A percentile compares a stretch with the other conserved stretches of the same genome.
These are phyloP conservation scores for Tricharina praecox DNA, from an alignment of 495 filamentous ascomycete species.

Conservation along the genomic window DNA sequence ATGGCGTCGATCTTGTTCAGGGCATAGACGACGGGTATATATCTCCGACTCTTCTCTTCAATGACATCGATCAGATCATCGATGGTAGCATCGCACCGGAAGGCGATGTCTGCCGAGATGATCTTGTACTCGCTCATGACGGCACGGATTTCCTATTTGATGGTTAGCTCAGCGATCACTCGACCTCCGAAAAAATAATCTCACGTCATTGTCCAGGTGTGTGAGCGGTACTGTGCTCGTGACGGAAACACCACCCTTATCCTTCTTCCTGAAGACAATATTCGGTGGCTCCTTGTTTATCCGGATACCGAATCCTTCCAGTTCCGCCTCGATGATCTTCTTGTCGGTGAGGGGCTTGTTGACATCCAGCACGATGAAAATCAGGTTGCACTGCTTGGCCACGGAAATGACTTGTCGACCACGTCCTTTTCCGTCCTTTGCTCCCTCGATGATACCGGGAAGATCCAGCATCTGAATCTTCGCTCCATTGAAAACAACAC, in stretches of 20 bases:
- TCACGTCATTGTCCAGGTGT: conserved; percentile 73
- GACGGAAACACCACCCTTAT: conserved; percentile 90
- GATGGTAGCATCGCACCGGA: conserved; percentile 84
- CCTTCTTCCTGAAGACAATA: conserved; percentile 97
- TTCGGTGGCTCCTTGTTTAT: conserved; percentile 96
- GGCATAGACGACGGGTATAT: conserved; percentile 95
- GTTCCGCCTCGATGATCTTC: conserved; percentile 84
- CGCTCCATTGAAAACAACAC: conserved; percentile 91
- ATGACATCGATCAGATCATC: conserved; percentile 91
- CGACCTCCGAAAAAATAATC: too few relatives aligned
- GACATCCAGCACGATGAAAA: conserved; percentile 96
- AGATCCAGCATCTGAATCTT: conserved; percentile 98
- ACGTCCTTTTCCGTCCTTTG: conserved; percentile 95
- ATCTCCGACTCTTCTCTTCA: conserved; percentile 85
- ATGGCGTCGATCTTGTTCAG: conserved; percentile 99
- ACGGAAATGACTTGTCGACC: conserved; percentile 98
- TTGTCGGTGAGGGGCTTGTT: conserved; percentile 98
- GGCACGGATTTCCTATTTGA: conserved; percentile 84
- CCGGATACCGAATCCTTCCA: conserved; percentile 93
- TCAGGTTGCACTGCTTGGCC: conserved; percentile 94
- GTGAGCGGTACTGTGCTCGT: conserved; percentile 81
- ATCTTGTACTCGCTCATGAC: conserved; percentile 97
- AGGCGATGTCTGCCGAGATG: conserved; percentile 90
- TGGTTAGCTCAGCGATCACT: too few relatives aligned
- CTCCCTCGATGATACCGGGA: conserved; percentile 95